These are phyloP conservation scores for Colletotrichum horii DNA, from an alignment of 2,329 filamentous ascomycete species.

Conservation along the genomic window DNA sequence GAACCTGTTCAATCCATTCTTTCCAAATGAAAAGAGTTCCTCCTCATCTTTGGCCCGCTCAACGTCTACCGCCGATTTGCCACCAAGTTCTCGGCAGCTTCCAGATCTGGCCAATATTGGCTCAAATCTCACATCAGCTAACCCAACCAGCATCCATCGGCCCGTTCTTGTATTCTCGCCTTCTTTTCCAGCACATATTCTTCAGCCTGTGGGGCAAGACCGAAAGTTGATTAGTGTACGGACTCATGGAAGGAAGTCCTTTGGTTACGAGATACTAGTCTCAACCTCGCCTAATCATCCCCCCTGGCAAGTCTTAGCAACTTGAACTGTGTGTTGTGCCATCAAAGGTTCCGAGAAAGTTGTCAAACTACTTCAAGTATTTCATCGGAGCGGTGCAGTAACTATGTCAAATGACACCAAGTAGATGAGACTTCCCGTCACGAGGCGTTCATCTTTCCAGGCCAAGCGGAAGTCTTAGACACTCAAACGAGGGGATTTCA, in stretches of 20 bases:
- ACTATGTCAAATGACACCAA: neutral
- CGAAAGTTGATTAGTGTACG: neutral
- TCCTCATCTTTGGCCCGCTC: neutral
- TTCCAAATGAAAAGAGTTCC: neutral
- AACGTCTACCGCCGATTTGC: neutral
- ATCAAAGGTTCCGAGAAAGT: neutral
- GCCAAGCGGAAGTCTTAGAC: neutral
- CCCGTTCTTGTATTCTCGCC: neutral
- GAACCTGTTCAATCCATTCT: neutral
- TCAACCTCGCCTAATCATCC: neutral
- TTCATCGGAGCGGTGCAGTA: neutral
- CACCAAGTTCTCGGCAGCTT: neutral
- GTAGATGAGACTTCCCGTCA: neutral
- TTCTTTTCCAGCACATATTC: neutral
- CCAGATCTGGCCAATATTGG: neutral
- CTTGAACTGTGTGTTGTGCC: neutral
- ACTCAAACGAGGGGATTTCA: neutral
- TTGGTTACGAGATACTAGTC: neutral
- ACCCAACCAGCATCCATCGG: neutral
- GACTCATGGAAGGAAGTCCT: neutral
- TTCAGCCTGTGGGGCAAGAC: neutral
- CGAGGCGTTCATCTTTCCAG: neutral
- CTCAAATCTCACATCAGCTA: neutral
- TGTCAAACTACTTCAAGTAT: neutral
- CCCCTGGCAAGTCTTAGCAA: neutral